Evolutionary conservation across 1,284 basidiomycete genomes (phyloP), one percentile per base, ranked within the genome.

Genomic region (Sporisorium iseilematis-ciliati): DNA sequence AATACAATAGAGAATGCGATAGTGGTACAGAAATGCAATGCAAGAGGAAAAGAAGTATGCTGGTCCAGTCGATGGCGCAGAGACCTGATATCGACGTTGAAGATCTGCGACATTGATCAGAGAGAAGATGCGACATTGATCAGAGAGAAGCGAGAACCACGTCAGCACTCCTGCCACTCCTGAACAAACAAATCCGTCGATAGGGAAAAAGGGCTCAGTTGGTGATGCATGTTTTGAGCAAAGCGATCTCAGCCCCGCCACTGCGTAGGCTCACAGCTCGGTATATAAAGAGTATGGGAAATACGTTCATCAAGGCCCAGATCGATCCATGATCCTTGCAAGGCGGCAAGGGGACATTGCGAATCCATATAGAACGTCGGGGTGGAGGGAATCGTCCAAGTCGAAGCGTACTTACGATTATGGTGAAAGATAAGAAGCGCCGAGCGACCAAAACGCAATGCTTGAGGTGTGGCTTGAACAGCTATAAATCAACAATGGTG

Each of bases 141-240:
- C 8, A 29, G 14, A 21, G 26, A 12, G 23, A 38, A 18, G 33
- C 21, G 3, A 16, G n/a, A n/a, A n/a, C n/a, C n/a, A n/a, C n/a
- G 55, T 57, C 23, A 57, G 56, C 46, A 26, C 45, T 49, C 43
- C 48, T 57, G 45, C 25, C 8, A 33, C 20, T 55, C 26, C 20
- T 29, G 14, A 20, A 18, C 31, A 14, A 51, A 20, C 23, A 21
- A 6, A 8, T 31, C 11, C 33, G 38, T 46, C 26, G 11, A 35
- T 45, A n/a, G 23, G 31, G 21, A 29, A 16, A 20, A 60, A 59
- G 52, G 73, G 73, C 73, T 75, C 73, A 75, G 73, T 75, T 75
- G 73, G 73, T 75, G 73, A 75, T 75, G 73, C 73, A 75, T 75
- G 73, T 71, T 71, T 64, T 67, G 73, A 75, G 73, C 73, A 67